These are phyloP conservation scores for Luzula sylvatica DNA, from an alignment of 176 grass and related monocot species.

Conservation along the genomic window DNA sequence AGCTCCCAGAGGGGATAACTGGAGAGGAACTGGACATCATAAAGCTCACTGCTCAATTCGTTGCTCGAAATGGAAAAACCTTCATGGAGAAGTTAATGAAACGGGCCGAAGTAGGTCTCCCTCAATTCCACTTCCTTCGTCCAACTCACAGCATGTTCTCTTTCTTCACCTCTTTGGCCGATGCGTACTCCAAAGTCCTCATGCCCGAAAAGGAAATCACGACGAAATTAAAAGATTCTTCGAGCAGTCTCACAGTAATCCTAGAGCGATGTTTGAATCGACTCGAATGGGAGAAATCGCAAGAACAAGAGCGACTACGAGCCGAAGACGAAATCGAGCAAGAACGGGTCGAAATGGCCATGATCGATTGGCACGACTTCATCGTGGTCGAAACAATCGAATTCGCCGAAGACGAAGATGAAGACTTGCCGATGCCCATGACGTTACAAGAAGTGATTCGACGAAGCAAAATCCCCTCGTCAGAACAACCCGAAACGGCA, in stretches of 20 bases:
- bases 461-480: constrained; percentile 58
- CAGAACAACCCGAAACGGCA: constrained; percentile 34
- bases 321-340: constrained; percentile 94
- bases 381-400: constrained; percentile 88
- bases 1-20: constrained; percentile 71
- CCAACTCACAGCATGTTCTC: constrained; percentile 95
- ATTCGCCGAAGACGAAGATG: constrained; percentile 72
- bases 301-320: constrained; percentile 78
- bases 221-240: constrained; percentile 35
- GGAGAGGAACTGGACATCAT: constrained; percentile 89
- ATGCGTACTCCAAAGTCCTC: constrained; percentile 74
- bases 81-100: constrained; percentile 51
- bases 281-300: constrained; percentile 83
- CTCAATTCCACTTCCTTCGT: constrained; percentile 86
- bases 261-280: constrained; percentile 78
- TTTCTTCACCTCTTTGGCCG: constrained; percentile 69
- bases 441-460: constrained; percentile 77
- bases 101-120: constrained; percentile 41
- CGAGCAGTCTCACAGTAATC: constrained; percentile 43
- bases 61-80: constrained; percentile 74
- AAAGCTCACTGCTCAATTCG: constrained; percentile 92
- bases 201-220: constrained; percentile 43
- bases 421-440: constrained; percentile 65
- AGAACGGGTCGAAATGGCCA: constrained; percentile 74
- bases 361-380: constrained; percentile 99